Base-by-base conservation (phyloP, 192 early-diverging fungal species). In the Backusella tuberculispora region DNA sequence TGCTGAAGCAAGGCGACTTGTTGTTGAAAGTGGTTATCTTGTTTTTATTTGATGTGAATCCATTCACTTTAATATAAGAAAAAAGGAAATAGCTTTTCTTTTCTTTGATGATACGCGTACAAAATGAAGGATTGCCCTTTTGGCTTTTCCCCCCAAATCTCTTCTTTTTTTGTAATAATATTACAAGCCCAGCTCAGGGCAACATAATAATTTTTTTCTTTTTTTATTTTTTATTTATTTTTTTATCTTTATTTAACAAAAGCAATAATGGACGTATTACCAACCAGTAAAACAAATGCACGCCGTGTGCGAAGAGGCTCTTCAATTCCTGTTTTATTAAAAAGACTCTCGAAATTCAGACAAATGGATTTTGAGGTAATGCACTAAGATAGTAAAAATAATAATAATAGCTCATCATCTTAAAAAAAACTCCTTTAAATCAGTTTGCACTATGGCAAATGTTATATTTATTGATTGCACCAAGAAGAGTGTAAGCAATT, bases 391-490 rank as follows among this genome's bases (percentile, higher is more conserved):
- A 44, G 7, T 45, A 45, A 10, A 17, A 15, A 60, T 12, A 17
- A 63, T 10, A 7, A 53, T 0, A 21, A 2, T 29, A 48, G 48
- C 1, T 24, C n/a, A 26, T 38, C 40, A 42, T 21, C 26, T 34
- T 63, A 63, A 76, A 42, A 45, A 17, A 17, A 41, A 70, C 63
- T 14, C 21, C 29, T 34, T 34, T 21, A 24, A 40, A 4, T 41
- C 66, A 96, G 84, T 89, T 94, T 78, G 95, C 95, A 42, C 79
- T 94, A 63, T 95, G 94, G 94, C 92, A 94, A 81, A 95, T 96
- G 95, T 80, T 87, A 13, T 95, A 96, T 83, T 83, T 96, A 21
- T 85, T 90, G 38, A 91, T 95, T 78, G 85, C 92, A 1, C 94
- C 95, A 19, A 83, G 84, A 75, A 85, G 92, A 91, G 94, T 96